Evolutionary conservation across 75 land plant genomes (phyloP).

Genomic region (Picea glauca): DNA sequence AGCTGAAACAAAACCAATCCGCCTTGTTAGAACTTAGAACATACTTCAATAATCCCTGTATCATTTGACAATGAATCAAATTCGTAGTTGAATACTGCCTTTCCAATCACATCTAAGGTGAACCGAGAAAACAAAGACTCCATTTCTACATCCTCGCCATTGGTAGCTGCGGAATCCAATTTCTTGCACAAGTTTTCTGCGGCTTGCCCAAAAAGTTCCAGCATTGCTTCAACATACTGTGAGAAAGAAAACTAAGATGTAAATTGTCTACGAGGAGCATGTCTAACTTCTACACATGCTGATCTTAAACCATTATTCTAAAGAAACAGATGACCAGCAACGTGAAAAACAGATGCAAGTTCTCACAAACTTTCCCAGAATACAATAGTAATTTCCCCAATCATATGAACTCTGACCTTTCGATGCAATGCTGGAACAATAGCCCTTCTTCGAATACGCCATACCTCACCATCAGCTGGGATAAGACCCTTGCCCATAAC

Average conservation of each 20-base stretch:
- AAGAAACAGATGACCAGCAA: too few relatives aligned
- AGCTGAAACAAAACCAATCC: too few relatives aligned
- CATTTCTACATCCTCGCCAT: constrained; percentile 86
- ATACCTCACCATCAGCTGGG: constrained; percentile 95
- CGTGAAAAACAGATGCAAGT: too few relatives aligned
- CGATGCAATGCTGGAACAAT: constrained; percentile 90
- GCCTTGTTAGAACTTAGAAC: too few relatives aligned
- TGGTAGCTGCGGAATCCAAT: constrained; percentile 72
- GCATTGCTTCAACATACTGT: constrained; percentile 84
- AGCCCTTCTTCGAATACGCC: constrained; percentile 81
- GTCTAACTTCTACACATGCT: too few relatives aligned
- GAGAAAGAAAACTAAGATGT: too few relatives aligned
- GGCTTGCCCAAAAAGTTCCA: constrained; percentile 83
- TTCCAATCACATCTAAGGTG: constrained; percentile 94
- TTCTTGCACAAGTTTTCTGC: constrained; percentile 80
- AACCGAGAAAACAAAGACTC: constrained; percentile 96
- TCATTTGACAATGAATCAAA: constrained; percentile 48
- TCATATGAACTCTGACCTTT: constrained; percentile 16
- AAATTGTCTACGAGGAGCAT: too few relatives aligned
- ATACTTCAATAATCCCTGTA: too few relatives aligned
- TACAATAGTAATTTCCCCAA: too few relatives aligned
- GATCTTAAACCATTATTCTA: too few relatives aligned
- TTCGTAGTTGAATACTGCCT: constrained; percentile 97
- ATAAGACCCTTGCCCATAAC: constrained; percentile 98
- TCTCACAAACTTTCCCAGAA: too few relatives aligned